Percentiles rank a stretch among this genome's conserved stretches.
Conservation (phyloP, 1,284 basidiomycete genomes). For the Pseudozyma thailandica region DNA sequence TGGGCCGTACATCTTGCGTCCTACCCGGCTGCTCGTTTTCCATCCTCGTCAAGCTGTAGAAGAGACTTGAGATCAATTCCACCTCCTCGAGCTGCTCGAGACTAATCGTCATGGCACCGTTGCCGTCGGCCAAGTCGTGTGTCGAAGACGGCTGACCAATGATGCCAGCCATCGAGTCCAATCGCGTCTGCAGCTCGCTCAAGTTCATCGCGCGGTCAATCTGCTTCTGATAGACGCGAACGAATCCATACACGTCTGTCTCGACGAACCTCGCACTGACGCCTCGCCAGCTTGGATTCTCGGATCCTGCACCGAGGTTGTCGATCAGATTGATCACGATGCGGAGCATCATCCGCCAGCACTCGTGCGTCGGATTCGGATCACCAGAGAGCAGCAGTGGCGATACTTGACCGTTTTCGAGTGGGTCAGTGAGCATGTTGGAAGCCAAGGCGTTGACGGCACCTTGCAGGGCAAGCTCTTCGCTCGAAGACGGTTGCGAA, state of each 20-base stretch:
- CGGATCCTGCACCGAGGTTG: conserved; percentile 69
- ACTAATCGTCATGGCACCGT: conserved; percentile 14
- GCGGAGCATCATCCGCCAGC: conserved; percentile 86
- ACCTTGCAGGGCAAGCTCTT: conserved; percentile 84
- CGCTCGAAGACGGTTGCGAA: conserved; percentile 79
- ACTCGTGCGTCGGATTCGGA: conserved; percentile 79
- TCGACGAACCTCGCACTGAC: conserved; percentile 83
- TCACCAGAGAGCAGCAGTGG: conserved; percentile 76
- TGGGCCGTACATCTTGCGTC: neutral
- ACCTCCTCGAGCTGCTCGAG: conserved; percentile 53
- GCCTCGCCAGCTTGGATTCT: conserved; percentile 37
- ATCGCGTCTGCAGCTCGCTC: conserved; percentile 72
- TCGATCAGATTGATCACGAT: conserved; percentile 79
- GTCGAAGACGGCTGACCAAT: conserved; percentile 75
- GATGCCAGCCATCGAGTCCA: conserved; percentile 69
- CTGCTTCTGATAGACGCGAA: conserved; percentile 85
- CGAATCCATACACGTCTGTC: conserved; percentile 83
- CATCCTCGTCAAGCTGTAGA: conserved; percentile 45
- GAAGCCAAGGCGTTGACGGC: conserved; percentile 83
- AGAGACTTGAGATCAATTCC: conserved; percentile 44
- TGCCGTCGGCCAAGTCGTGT: conserved; percentile 3
- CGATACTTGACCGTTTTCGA: conserved; percentile 80
- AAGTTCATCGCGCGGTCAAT: conserved; percentile 79
- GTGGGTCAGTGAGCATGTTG: conserved; percentile 79
- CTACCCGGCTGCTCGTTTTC: conserved; percentile 25